A percentile compares a stretch with the other conserved stretches of the same genome.
phyloP scores from a whole-genome alignment of 768 basidiomycete genomes.

The Mycena venus region DNA sequence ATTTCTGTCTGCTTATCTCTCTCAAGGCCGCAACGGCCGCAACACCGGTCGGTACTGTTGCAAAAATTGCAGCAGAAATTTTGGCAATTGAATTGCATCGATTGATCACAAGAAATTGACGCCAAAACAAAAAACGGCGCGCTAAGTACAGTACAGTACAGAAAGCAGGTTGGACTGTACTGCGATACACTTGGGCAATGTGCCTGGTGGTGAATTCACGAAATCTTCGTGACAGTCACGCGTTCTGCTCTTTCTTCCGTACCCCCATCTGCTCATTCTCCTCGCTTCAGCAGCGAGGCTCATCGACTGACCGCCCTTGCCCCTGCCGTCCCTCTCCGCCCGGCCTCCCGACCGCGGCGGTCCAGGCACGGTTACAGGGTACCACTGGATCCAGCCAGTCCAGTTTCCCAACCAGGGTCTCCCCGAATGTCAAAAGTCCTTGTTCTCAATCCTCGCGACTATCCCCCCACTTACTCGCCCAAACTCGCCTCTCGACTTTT shows the following conservation, averaged over 20 bases:
- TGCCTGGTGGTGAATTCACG: too few species aligned
- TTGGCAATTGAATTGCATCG: too few species aligned
- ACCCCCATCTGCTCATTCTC: conserved; percentile 7
- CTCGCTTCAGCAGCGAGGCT: conserved; percentile 65
- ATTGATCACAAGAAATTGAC: too few species aligned
- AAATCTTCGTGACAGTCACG: too few species aligned
- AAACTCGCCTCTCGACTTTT: background rate
- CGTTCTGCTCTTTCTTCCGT: background rate
- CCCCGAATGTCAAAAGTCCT: conserved; percentile 71
- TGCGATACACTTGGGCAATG: too few species aligned
- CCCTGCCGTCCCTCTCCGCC: conserved; percentile 71
- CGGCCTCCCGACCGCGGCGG: conserved; percentile 76
- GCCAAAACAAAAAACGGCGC: too few species aligned
- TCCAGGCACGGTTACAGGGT: conserved; percentile 58
- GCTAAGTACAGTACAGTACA: too few species aligned
- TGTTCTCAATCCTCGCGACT: conserved; percentile 52
- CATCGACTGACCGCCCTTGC: conserved; percentile 64
- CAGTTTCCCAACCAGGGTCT: conserved; percentile 19
- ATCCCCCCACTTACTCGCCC: conserved; percentile 42
- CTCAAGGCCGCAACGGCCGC: too few species aligned
- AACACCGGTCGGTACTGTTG: too few species aligned
- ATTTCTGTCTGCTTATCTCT: too few species aligned
- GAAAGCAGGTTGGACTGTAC: too few species aligned
- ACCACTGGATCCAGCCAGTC: conserved; percentile 20
- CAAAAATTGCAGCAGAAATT: too few species aligned